These are phyloP conservation scores for Lathyrus sativus DNA, from an alignment of 306 rosid species.

Conservation along the genomic window DNA sequence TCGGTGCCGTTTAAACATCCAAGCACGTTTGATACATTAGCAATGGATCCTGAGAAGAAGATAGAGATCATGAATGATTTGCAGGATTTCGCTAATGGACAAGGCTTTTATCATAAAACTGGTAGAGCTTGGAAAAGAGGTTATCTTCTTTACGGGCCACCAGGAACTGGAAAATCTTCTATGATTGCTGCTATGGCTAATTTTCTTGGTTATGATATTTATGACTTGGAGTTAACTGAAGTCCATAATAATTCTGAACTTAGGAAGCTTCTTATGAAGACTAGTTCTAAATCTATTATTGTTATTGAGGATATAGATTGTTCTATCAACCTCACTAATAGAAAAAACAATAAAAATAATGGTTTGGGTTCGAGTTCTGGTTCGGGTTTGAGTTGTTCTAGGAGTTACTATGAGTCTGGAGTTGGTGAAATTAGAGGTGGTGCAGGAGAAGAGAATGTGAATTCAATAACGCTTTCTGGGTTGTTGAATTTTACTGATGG, in stretches of 20 bases:
- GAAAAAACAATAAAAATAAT: conserved; percentile 43
- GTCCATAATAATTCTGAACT: conserved; percentile 89
- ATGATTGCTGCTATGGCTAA: conserved; percentile 99
- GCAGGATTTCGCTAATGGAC: conserved; percentile 72
- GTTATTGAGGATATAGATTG: conserved; percentile 97
- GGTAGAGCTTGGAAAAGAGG: conserved; percentile 98
- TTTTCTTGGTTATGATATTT: conserved; percentile 80
- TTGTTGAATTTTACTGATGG: conserved; percentile 92
- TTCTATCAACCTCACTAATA: conserved; percentile 61
- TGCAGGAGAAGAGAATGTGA: conserved; percentile 57
- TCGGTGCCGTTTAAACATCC: conserved; percentile 97
- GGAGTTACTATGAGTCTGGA: conserved; percentile 44
- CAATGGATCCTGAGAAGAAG: conserved; percentile 81
- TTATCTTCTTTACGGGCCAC: conserved; percentile 86
- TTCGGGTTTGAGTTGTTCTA: neutral
- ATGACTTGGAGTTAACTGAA: conserved; percentile 87
- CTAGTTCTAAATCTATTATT: conserved; percentile 82
- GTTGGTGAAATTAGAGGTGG: conserved; percentile 42
- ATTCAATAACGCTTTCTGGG: conserved; percentile 84
- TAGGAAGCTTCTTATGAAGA: conserved; percentile 87
- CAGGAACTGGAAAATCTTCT: conserved; percentile 90
- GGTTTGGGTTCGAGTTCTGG: neutral
- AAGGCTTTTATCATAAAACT: conserved; percentile 77
- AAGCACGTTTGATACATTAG: conserved; percentile 86
- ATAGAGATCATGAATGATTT: conserved; percentile 76